A percentile compares a stretch with the other conserved stretches of the same genome.
Evolutionary conservation across 805 yeast species (phyloP).

Genomic region (Maudiozyma bulderi): DNA sequence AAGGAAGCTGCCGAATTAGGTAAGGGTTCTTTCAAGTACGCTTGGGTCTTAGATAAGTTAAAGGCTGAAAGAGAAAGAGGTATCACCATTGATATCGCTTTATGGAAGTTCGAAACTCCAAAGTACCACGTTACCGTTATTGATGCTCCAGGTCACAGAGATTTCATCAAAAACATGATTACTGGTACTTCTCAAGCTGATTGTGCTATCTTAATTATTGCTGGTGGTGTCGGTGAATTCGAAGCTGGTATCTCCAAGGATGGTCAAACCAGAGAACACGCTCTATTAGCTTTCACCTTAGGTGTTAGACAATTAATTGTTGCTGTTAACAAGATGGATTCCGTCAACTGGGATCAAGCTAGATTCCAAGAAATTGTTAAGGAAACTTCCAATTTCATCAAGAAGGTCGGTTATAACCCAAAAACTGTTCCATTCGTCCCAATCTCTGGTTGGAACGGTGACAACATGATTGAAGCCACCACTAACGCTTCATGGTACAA

Average conservation of each 20-base stretch:
- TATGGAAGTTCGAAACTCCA: constrained; percentile 89
- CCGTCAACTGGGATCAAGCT: constrained; percentile 76
- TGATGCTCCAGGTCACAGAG: constrained; percentile 95
- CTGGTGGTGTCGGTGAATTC: constrained; percentile 90
- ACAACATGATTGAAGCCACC: constrained; percentile 81
- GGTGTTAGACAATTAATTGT: constrained; percentile 83
- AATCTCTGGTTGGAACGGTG: constrained; percentile 89
- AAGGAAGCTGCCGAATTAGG: constrained; percentile 97
- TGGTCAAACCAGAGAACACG: constrained; percentile 94
- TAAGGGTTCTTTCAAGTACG: constrained; percentile 95
- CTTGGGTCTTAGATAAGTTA: constrained; percentile 93
- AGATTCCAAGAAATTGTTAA: constrained; percentile 71
- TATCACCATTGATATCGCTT: constrained; percentile 83
- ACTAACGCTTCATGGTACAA: constrained; percentile 81
- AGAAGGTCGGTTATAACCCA: constrained; percentile 79
- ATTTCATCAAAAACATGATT: constrained; percentile 92
- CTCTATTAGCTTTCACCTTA: constrained; percentile 79
- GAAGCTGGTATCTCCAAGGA: constrained; percentile 93
- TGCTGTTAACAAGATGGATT: constrained; percentile 93
- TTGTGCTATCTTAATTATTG: constrained; percentile 59
- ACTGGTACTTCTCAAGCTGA: constrained; percentile 73
- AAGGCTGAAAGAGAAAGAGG: constrained; percentile 66
- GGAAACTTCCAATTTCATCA: constrained; percentile 72
- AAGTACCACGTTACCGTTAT: constrained; percentile 83
- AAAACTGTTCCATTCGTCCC: constrained; percentile 81